These are phyloP conservation scores for Phlebopus sp. DNA, from an alignment of 1,284 basidiomycete genomes.

Conservation along the genomic window DNA sequence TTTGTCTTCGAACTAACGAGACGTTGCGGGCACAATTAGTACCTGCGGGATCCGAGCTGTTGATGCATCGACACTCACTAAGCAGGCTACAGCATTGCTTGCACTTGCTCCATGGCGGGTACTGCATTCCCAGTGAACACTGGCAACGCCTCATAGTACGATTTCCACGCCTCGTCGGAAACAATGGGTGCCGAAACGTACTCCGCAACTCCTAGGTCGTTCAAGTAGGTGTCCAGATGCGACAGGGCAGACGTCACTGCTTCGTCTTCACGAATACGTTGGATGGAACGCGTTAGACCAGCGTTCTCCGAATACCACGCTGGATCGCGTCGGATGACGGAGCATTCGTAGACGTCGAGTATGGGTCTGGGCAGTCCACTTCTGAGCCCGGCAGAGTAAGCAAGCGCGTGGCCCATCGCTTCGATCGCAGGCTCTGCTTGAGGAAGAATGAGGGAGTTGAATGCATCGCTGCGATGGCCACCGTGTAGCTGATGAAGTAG, in stretches of 20 bases:
- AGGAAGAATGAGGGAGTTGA: conserved; percentile 48
- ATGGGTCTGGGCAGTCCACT: conserved; percentile 43
- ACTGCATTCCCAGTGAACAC: conserved; percentile 43
- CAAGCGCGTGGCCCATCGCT: conserved; percentile 51
- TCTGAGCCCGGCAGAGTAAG: conserved; percentile 46
- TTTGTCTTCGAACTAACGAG: conserved; percentile 8
- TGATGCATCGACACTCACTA: conserved; percentile 6
- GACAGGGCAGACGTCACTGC: conserved; percentile 44
- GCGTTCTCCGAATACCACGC: conserved; percentile 53
- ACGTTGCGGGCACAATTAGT: too few species aligned
- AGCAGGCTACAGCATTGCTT: conserved; percentile 18
- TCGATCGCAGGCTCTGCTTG: conserved; percentile 46
- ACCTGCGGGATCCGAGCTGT: conserved; percentile 2
- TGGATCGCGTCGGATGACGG: conserved; percentile 46
- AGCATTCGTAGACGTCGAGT: conserved; percentile 52
- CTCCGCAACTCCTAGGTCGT: conserved; percentile 41
- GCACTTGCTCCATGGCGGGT: conserved; percentile 33
- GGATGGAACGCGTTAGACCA: conserved; percentile 39
- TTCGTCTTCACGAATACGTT: conserved; percentile 43
- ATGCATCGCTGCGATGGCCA: conserved; percentile 44
- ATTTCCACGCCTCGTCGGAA: conserved; percentile 48
- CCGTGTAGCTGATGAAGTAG: conserved; percentile 34
- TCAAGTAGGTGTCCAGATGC: conserved; percentile 39
- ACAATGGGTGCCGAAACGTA: conserved; percentile 51
- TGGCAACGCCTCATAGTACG: conserved; percentile 39